Percentiles rank a stretch among this genome's conserved stretches.
Evolutionary conservation across 2,329 filamentous ascomycete species (phyloP).

Genomic region (Diaporthe eres): DNA sequence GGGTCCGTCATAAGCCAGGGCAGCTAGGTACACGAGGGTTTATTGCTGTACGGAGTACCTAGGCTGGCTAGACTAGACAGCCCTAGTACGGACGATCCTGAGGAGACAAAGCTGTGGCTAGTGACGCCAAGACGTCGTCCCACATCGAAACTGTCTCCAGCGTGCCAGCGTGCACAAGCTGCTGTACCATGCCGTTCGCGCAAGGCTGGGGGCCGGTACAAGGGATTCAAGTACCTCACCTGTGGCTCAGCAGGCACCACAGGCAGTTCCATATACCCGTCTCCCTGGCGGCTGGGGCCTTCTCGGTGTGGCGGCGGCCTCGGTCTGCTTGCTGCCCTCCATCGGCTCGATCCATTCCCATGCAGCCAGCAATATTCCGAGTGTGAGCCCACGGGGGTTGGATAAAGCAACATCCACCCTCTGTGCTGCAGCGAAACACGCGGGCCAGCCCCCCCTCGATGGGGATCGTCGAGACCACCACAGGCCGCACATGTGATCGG

Average conservation of each 20-base stretch:
- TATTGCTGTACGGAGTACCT: not conserved
- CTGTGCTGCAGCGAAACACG: not conserved
- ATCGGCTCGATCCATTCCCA: not conserved
- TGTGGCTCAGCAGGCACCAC: not conserved
- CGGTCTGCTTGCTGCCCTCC: not conserved
- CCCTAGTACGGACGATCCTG: not conserved
- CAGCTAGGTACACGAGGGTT: not conserved
- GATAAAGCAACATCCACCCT: too few relatives aligned
- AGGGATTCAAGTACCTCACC: not conserved
- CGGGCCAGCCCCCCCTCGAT: not conserved
- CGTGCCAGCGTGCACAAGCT: not conserved
- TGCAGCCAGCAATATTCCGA: not conserved
- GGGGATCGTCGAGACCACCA: not conserved
- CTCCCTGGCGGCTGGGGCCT: not conserved
- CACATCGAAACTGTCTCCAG: slow-evolving; percentile 2
- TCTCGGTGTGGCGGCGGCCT: not conserved
- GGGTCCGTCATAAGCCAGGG: not conserved
- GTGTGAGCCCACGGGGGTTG: not conserved
- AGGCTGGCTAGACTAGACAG: not conserved
- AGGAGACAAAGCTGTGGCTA: slow-evolving; percentile 17
- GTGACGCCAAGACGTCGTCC: slow-evolving; percentile 25
- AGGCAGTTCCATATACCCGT: not conserved
- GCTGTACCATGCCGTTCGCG: not conserved
- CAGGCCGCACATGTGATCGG: slow-evolving; percentile 8
- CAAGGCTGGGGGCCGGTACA: not conserved